Base-by-base conservation (phyloP, 148 eudicot genomes). In the Rhododendron griersonianum region DNA sequence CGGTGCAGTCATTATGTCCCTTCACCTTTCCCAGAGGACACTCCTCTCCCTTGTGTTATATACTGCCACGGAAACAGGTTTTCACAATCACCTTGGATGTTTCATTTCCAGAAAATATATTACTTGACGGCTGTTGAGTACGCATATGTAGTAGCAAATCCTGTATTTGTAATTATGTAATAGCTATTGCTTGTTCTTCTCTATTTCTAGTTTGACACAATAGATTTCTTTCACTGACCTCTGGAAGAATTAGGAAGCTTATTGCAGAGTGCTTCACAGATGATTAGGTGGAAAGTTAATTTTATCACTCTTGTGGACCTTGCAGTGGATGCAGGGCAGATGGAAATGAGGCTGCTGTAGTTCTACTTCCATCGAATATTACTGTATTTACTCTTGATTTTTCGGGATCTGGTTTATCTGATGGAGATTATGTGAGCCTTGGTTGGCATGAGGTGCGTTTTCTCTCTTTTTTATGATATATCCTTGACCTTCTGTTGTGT, bases 1-100 rank as follows among this genome's bases (percentile, higher is more conserved):
- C 93, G 65, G 88, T 96, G 98, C 88, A 96, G 96, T 88, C 98
- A 96, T 89, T 96, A 96, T 84, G 84, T 93, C 87, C 98, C 98
- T 76, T 90, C 94, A 73, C 88, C 90, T 53, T 87, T 88, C 81
- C 95, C 92, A 44, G 94, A 91, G 78, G 92, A 92, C 88, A 87
- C 90, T 18, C 89, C 94, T 85, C 93, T 96, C 88, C 98, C 98
- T 35, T 96, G 98, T 87, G 98, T 96, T 83, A 84, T 96, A 55
- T 96, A 96, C 91, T 96, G 98, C 91, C 98, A 96, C 84, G 98
- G 98, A 50, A 96, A 96, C 95, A 96, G 98, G 98, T 94, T 65
- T 63, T 76, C 23, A 14, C 45, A 39, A 41, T 78, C 69, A 39
- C 55, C 77, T 28, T 10, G 57, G 82, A 39, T 30, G 6, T 30